Base-by-base conservation (phyloP, 176 grass and related monocot genomes). In the Phoenix dactylifera region DNA sequence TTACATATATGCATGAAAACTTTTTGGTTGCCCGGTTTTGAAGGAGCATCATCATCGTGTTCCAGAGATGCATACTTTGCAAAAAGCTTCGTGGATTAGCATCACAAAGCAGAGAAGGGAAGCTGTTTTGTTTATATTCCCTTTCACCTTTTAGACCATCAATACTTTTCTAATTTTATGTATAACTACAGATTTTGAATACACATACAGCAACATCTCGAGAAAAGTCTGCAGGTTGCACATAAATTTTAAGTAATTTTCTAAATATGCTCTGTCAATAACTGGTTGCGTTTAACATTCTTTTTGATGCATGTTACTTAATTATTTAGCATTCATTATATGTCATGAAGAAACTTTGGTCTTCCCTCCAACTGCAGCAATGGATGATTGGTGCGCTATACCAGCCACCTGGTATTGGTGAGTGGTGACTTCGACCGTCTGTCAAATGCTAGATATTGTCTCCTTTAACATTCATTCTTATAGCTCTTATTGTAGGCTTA, bases 271-370 rank as follows among this genome's bases (percentile, higher is more conserved):
- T 44, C 10, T 44, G 9, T 44, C 35, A 9, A 44, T 44, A 7
- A 5, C 75, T 67, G 49, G 64, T 35, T 76, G 26, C 49, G 9
- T 1, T 72, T 76, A 76, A 76, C 29, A 55, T 68, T 35, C 57
- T 64, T 76, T 58, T 59, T 71, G 52, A 70, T 70, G 57, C 77
- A 50, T 22, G 57, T 78, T 78, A 82, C 51, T 78, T 78, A 59
- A 67, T 57, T 63, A 24, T 0, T 12, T 87, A 74, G 28, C 49
- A 74, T 55, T 69, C 22, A 54, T 51, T 70, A 62, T 59, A 16
- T 57, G 35, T 66, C 71, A 71, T 58, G 66, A 86, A 50, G 57
- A 52, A 76, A 52, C 67, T 67, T 68, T 24, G 12, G 63, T 64
- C 63, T 68, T 54, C 70, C 50, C 57, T 44, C 52, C 23, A 72